Evolutionary conservation across 2,329 filamentous ascomycete genomes (phyloP), one percentile per base, ranked within the genome.

Genomic region (Tolypocladium endophyticum): DNA sequence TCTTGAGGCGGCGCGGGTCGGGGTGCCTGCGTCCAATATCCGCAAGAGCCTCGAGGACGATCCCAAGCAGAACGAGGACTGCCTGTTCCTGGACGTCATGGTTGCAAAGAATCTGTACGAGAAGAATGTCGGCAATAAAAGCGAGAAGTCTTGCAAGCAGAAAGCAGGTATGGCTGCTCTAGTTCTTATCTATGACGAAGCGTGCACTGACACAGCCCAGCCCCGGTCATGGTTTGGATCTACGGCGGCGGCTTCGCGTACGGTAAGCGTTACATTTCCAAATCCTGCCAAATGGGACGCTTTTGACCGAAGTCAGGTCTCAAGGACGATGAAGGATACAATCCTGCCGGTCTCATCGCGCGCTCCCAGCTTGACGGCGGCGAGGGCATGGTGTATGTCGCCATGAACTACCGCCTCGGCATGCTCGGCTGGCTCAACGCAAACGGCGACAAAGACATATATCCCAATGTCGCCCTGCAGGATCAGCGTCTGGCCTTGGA

Each of bases 401-500:
- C 74, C 20, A 45, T 77, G 60, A 76, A 76, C 62, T 77, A 78
- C 58, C 68, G 75, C 20, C 68, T 78, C 2, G 76, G 76, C 35
- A 52, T 64, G 28, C 74, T 80, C 47, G 80, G 79, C 0, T 82
- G 79, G 60, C 71, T 81, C 4, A 74, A 76, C 35, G 73, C 76
- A 16, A 69, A 73, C 41, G 69, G 79, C 9, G 74, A 74, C 54
- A 65, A 62, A 1, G 56, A 36, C 30, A 63, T 67, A 4, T 57
- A 67, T 20, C 59, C 81, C 18, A 84, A 84, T 61, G 79, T 75
- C 2, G 81, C 79, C 0, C 66, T 83, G 0, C 68, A 79, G 1
- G 80, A 82, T 63, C 78, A 81, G 64, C 72, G 74, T 50, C 74
- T 76, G 18, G 78, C 76, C 0, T 69, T 84, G 2, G 65, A 76